These are phyloP conservation scores for Boletus barrowsii DNA, from an alignment of 768 basidiomycete species.

Conservation along the genomic window DNA sequence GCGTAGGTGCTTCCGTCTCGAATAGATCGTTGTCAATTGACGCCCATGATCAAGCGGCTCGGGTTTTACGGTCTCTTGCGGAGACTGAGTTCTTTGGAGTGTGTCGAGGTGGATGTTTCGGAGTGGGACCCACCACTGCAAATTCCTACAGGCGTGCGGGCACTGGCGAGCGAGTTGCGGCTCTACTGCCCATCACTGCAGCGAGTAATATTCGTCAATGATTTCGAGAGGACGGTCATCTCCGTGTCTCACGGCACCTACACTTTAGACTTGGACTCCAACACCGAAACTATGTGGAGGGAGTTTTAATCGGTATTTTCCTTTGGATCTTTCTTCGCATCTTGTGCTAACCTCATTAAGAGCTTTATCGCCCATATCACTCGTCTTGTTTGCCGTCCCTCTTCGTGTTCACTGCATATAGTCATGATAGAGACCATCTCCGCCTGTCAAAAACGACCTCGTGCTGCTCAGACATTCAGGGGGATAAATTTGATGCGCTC, in stretches of 20 bases:
- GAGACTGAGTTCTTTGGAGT: conserved; percentile 47
- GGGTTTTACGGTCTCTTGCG: conserved; percentile 59
- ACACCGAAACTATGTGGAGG: conserved; percentile 30
- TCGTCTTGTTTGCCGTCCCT: conserved; percentile 5
- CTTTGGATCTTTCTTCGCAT: conserved; percentile 1
- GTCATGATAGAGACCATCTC: conserved; percentile 10
- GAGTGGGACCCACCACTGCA: conserved; percentile 62
- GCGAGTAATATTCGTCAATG: conserved; percentile 58
- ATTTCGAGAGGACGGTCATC: conserved; percentile 55
- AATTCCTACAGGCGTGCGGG: conserved; percentile 51
- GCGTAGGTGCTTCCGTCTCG: conserved; percentile 24
- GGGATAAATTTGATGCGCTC: conserved; percentile 1
- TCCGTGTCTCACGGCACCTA: conserved; percentile 36
- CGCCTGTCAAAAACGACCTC: neutral
- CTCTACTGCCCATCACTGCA: conserved; percentile 54
- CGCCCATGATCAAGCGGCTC: conserved; percentile 45
- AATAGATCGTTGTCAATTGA: neutral
- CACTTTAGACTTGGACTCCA: conserved; percentile 24
- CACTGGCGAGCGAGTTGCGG: conserved; percentile 57
- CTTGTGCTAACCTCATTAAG: neutral
- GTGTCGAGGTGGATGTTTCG: conserved; percentile 61
- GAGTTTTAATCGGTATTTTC: conserved; percentile 25
- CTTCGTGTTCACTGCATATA: conserved; percentile 20
- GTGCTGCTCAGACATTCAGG: neutral
- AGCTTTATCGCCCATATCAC: conserved; percentile 1